Conservation (phyloP, 352 stramenopile species). For the Globisporangium recalcitrans region DNA sequence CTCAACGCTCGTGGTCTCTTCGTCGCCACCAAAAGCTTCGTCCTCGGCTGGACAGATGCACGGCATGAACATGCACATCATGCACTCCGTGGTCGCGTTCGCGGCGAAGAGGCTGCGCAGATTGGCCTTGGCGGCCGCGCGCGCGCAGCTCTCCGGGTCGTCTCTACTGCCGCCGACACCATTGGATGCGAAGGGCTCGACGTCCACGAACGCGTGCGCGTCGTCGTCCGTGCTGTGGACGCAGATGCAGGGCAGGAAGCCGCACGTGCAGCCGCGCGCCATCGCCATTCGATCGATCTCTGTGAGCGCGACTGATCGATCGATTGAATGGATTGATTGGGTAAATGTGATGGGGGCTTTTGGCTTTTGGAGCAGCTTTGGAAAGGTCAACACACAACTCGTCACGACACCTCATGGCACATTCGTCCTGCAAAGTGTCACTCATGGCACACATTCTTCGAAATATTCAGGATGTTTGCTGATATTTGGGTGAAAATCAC, state of each 20-base stretch:
- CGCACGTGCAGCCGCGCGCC: constrained; percentile 40
- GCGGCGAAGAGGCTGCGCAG: constrained; percentile 50
- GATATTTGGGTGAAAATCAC: too few relatives aligned
- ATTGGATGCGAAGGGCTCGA: neutral
- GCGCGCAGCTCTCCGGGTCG: constrained; percentile 1
- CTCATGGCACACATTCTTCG: too few relatives aligned
- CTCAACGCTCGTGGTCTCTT: constrained; percentile 43
- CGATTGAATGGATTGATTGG: neutral
- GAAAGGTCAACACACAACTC: neutral
- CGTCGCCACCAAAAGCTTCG: constrained; percentile 23
- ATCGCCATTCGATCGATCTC: constrained; percentile 13
- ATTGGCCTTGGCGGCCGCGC: constrained; percentile 23
- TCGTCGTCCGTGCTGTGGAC: constrained; percentile 31
- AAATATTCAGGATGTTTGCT: too few relatives aligned
- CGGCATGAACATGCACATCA: constrained; percentile 71
- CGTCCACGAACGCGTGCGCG: constrained; percentile 1
- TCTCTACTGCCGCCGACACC: neutral
- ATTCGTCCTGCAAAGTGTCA: too few relatives aligned
- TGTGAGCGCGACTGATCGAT: neutral
- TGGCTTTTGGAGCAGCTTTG: neutral
- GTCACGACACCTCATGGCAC: neutral
- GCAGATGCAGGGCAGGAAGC: constrained; percentile 71
- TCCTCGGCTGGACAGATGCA: constrained; percentile 72
- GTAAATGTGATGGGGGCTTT: neutral
- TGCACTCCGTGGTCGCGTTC: constrained; percentile 53